Evolutionary conservation across 371 early-diverging fungal species (phyloP), one percentile per base, ranked within the genome.

Genomic region (Dipsacomyces acuminosporus): DNA sequence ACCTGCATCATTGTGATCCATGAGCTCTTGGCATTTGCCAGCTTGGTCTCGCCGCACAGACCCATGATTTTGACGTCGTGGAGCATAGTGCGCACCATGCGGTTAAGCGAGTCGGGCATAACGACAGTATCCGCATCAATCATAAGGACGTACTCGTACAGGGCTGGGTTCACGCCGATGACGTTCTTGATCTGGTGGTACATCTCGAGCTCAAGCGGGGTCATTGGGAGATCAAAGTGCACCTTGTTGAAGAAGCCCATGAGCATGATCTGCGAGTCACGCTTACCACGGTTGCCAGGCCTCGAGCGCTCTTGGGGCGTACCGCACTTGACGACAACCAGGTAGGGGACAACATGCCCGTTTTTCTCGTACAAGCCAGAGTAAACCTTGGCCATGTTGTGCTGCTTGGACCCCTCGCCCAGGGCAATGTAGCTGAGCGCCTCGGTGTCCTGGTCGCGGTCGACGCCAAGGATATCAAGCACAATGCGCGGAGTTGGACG

Each of bases 1-100:
- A 98, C 97, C 73, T 99, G 98, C 74, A 97, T 95, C 91, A 94
- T 94, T 0, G 97, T 94, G 23, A 93, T 92, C 86, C 88, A 89
- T 8, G 90, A 85, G 19, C 81, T 80, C 60, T 87, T 85, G 64
- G 90, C 90, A 73, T 94, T 94, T 6, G 86, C 86, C 26, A 93
- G 78, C 52, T 79, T 77, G 0, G 94, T 94, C 76, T 95, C 94
- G 40, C 96, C 96, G 61, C 94, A 95, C 40, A 92, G 74, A 45
- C 94, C 97, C 75, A 91, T 86, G 63, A 96, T 82, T 67, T 86
- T 84, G 35, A 85, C 81, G 69, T 96, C 94, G 64, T 90, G 86
- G 47, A 87, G 76, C 87, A 94, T 91, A 45, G 80, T 76, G 30
- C 92, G 86, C 30, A 95, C 85, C 84, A 96, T 82, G 55, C 89